A percentile compares a stretch with the other conserved stretches of the same genome.
Conservation (phyloP, 208 protist genomes). For the Naegleria gruberi region DNA sequence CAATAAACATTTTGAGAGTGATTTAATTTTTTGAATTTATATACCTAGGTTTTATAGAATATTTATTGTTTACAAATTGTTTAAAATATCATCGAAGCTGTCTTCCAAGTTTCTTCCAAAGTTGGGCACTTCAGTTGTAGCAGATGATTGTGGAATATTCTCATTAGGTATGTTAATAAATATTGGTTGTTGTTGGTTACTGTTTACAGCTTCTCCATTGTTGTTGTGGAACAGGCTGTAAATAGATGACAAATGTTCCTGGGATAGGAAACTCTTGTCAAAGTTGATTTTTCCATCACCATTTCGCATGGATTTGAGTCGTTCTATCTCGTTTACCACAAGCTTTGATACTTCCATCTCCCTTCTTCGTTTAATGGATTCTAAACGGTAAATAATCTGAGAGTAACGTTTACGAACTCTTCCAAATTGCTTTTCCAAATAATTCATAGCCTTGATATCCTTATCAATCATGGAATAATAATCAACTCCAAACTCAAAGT, state of each 20-base stretch:
- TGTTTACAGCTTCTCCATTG: background rate
- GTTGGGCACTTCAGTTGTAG: no score
- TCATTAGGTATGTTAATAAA: background rate
- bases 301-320: background rate
- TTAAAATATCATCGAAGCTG: background rate
- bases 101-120: background rate
- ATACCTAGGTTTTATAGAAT: no score
- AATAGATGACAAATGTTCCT: background rate
- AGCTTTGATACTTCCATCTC: background rate
- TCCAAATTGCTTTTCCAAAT: background rate
- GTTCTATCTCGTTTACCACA: background rate
- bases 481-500: background rate
- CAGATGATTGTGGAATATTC: background rate
- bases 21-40: no score
- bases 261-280: background rate
- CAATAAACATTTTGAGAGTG: no score
- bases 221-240: background rate
- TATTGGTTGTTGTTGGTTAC: no score
- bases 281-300: background rate
- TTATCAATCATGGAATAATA: conserved; percentile 3
- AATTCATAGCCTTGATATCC: background rate
- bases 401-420: background rate
- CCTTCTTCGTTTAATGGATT: background rate
- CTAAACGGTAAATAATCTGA: background rate
- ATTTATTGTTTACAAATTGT: background rate